A percentile compares a stretch with the other conserved stretches of the same genome.
These are phyloP conservation scores for Cercospora sojina DNA, from an alignment of 2,329 filamentous ascomycete genomes.

Conservation along the genomic window DNA sequence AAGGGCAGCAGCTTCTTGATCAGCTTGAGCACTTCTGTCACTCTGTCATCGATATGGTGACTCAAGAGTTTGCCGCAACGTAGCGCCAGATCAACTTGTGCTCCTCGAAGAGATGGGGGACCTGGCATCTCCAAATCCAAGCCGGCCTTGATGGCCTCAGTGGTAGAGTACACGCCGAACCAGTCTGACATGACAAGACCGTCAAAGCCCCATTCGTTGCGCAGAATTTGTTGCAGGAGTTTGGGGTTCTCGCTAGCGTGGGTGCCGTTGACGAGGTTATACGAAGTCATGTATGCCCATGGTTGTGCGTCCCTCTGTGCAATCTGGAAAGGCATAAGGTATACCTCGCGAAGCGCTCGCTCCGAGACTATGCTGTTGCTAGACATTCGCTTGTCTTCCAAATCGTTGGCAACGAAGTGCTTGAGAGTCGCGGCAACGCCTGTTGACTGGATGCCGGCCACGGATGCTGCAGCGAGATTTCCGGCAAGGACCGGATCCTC, in stretches of 20 bases:
- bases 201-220: constrained; percentile 67
- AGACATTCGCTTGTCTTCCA: constrained; percentile 66
- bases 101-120: constrained; percentile 56
- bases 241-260: constrained; percentile 66
- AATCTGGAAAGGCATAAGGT: constrained; percentile 74
- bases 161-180: constrained; percentile 70
- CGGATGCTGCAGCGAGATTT: constrained; percentile 63
- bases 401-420: constrained; percentile 73
- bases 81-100: constrained; percentile 34
- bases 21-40: constrained; percentile 59
- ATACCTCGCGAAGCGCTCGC: constrained; percentile 66
- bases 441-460: constrained; percentile 66
- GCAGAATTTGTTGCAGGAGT: constrained; percentile 65
- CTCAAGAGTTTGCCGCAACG: constrained; percentile 31
- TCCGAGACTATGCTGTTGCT: constrained; percentile 65
- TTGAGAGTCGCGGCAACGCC: constrained; percentile 77
- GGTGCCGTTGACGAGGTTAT: constrained; percentile 71
- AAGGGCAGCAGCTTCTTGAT: constrained; percentile 46
- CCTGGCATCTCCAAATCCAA: constrained; percentile 86
- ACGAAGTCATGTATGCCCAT: constrained; percentile 70
- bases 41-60: constrained; percentile 55
- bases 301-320: constrained; percentile 68
- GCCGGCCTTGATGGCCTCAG: constrained; percentile 66
- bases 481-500: constrained; percentile 78
- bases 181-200: constrained; percentile 68